Evolutionary conservation across 768 basidiomycete species (phyloP).

Genomic region (Auriscalpium vulgare): DNA sequence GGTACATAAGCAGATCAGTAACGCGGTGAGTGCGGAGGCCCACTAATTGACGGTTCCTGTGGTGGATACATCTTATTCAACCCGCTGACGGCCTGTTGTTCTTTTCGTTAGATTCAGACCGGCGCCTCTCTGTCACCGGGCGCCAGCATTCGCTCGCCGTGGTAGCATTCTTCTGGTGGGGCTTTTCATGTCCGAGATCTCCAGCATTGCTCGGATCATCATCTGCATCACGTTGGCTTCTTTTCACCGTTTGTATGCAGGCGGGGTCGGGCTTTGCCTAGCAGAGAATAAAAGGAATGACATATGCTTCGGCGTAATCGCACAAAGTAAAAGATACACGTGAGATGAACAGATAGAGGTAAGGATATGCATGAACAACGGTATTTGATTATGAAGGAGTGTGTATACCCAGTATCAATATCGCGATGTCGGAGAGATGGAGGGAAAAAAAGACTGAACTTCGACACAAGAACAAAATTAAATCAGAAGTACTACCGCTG

Average conservation of each 20-base stretch:
- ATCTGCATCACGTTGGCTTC: too few species aligned
- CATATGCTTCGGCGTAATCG: slow-evolving; percentile 6
- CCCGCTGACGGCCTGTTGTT: too few species aligned
- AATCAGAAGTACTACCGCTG: not conserved
- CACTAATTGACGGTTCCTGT: too few species aligned
- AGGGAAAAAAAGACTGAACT: not conserved
- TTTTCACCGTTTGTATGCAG: too few species aligned
- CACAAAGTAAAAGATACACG: slow-evolving; percentile 4
- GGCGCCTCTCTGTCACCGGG: slow-evolving; percentile 5
- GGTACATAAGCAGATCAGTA: slow-evolving; percentile 13
- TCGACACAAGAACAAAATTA: not conserved
- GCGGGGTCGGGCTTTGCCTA: too few species aligned
- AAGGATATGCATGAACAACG: slow-evolving; percentile 11
- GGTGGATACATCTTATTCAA: too few species aligned
- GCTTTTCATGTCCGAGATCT: too few species aligned
- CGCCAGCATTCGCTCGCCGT: slow-evolving; percentile 12
- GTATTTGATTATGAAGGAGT: slow-evolving; percentile 13
- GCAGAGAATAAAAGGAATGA: not conserved
- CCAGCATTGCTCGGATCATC: too few species aligned
- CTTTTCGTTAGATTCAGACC: slow-evolving; percentile 4
- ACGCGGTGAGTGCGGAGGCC: slow-evolving; percentile 8
- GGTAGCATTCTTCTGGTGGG: slow-evolving; percentile 3
- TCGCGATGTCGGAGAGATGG: not conserved
- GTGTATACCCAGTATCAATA: slow-evolving; percentile 11
- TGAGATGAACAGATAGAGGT: slow-evolving; percentile 5